A percentile compares a stretch with the other conserved stretches of the same genome.
Evolutionary conservation across 1,284 basidiomycete species (phyloP).

Genomic region (Melampsora larici-populina): DNA sequence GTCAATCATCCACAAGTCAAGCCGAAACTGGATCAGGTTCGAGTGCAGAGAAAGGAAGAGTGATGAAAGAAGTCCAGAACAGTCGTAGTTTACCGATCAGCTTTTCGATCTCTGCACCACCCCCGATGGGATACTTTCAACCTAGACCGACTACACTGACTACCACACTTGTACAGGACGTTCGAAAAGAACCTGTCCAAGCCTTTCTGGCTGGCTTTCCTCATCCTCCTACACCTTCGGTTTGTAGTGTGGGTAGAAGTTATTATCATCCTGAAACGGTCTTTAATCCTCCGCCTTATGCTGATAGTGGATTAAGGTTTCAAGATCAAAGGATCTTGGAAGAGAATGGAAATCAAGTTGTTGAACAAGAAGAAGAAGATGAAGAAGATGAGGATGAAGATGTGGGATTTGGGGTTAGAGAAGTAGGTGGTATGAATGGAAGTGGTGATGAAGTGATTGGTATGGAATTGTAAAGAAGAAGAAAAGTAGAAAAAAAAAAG

Average conservation of each 20-base stretch:
- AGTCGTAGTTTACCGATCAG: not conserved
- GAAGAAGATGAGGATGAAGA: conserved; percentile 25
- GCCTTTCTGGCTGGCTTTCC: not conserved
- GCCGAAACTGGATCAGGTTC: not conserved
- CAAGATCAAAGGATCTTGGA: not conserved
- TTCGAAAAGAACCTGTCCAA: not conserved
- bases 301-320: conserved; percentile 30
- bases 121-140: conserved; percentile 37
- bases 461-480: conserved; percentile 21
- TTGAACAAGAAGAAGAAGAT: conserved; percentile 12
- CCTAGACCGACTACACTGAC: conserved; percentile 3
- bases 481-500: not conserved
- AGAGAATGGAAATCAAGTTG: not conserved
- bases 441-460: conserved; percentile 28
- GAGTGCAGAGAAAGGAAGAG: not conserved
- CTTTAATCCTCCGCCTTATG: conserved; percentile 30
- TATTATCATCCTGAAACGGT: conserved; percentile 27
- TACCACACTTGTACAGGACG: not conserved
- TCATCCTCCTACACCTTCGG: not conserved
- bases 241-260: not conserved
- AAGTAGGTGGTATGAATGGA: conserved; percentile 3
- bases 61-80: conserved; percentile 2
- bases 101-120: conserved; percentile 8
- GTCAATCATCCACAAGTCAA: not conserved
- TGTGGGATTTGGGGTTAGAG: conserved; percentile 5